phyloP scores from a whole-genome alignment of 1,139 yeast genomes.

The Arxiozyma telluris region DNA sequence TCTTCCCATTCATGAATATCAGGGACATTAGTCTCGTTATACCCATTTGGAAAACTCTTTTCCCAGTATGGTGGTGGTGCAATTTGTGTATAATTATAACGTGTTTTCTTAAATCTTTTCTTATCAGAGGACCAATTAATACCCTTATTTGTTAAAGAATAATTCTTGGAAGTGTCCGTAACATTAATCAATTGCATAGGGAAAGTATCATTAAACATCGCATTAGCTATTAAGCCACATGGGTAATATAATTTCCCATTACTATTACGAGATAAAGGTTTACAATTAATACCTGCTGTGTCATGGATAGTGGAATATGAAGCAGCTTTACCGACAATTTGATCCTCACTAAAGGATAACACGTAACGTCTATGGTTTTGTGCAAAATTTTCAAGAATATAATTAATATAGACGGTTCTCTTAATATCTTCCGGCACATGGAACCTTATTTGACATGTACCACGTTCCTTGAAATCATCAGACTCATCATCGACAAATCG shows the following conservation, averaged over 20 bases:
- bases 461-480: conserved; percentile 42
- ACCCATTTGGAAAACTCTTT: conserved; percentile 58
- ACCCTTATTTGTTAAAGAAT: conserved; percentile 43
- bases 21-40: conserved; percentile 56
- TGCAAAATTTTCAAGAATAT: conserved; percentile 72
- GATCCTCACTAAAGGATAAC: conserved; percentile 84
- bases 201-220: conserved; percentile 65
- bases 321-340: conserved; percentile 54
- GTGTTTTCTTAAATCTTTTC: conserved; percentile 49
- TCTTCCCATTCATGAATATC: conserved; percentile 49
- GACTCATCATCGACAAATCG: conserved; percentile 40
- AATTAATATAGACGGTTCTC: conserved; percentile 70
- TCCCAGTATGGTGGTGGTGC: conserved; percentile 79
- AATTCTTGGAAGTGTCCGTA: conserved; percentile 37
- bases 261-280: conserved; percentile 45
- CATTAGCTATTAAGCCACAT: conserved; percentile 73
- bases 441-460: conserved; percentile 71
- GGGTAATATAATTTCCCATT: conserved; percentile 55
- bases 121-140: conserved; percentile 65
- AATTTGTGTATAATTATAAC: conserved; percentile 47
- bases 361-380: conserved; percentile 94
- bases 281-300: conserved; percentile 62
- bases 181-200: conserved; percentile 27
- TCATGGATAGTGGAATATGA: conserved; percentile 43
- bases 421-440: conserved; percentile 65